phyloP scores from a whole-genome alignment of 148 eudicot genomes.

The Fagopyrum esculentum region DNA sequence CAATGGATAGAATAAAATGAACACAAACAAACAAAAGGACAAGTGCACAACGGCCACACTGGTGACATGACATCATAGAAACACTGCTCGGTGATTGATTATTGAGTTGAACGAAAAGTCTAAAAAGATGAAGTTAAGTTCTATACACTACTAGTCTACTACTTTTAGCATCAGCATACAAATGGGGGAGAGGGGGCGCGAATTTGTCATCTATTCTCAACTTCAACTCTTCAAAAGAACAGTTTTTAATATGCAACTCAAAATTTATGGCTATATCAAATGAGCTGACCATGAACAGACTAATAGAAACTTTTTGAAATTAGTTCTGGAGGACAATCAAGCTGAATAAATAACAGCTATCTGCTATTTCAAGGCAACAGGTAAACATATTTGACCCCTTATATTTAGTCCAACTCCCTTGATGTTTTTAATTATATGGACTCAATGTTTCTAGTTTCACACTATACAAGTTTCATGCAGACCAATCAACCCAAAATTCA shows the following conservation, averaged over 20 bases:
- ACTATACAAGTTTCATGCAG: neutral
- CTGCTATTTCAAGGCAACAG: neutral
- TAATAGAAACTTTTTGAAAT: neutral
- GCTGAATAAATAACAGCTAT: neutral
- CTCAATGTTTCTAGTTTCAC: neutral
- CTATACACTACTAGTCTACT: neutral
- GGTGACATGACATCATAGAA: conserved; percentile 3
- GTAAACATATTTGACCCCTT: neutral
- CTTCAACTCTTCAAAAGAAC: neutral
- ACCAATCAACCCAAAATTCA: neutral
- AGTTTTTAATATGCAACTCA: neutral
- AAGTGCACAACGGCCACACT: neutral
- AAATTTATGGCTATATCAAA: neutral
- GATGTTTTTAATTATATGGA: neutral
- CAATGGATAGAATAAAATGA: neutral
- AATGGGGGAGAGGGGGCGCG: too few species aligned
- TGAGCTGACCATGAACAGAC: neutral
- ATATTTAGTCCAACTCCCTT: neutral
- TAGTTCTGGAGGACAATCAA: neutral
- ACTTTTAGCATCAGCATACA: neutral
- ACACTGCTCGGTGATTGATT: conserved; percentile 6
- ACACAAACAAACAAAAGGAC: neutral
- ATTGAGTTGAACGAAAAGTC: neutral
- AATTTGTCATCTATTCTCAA: neutral
- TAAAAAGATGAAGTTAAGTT: neutral